Percentiles rank a stretch among this genome's conserved stretches.
Evolutionary conservation across 352 stramenopile genomes (phyloP).

Genomic region (Phytophthora sojae): DNA sequence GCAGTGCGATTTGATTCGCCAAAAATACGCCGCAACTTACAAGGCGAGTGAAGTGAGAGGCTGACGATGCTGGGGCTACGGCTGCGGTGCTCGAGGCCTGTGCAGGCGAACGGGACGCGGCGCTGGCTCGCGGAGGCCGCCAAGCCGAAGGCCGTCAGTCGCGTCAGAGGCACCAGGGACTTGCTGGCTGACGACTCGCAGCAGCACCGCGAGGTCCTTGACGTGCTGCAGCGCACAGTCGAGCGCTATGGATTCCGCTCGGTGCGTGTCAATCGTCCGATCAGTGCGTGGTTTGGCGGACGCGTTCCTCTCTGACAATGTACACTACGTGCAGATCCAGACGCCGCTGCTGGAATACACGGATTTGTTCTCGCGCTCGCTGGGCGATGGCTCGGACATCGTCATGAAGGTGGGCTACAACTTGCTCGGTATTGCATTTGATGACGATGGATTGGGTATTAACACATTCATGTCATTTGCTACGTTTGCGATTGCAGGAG

Average conservation of each 20-base stretch:
- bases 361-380: conserved; percentile 80
- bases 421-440: background rate
- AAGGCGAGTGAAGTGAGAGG: background rate
- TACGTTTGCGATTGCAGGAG: conserved; percentile 50
- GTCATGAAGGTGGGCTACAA: conserved; percentile 77
- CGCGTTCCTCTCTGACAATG: background rate
- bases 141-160: conserved; percentile 48
- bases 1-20: conserved; percentile 14
- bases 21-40: conserved; percentile 7
- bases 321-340: conserved; percentile 58
- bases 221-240: conserved; percentile 62
- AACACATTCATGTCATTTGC: background rate
- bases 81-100: background rate
- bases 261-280: conserved; percentile 34
- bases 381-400: conserved; percentile 88
- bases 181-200: conserved; percentile 70
- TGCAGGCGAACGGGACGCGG: conserved; percentile 11
- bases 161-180: conserved; percentile 82
- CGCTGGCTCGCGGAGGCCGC: conserved; percentile 32
- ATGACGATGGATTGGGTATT: background rate
- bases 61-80: conserved; percentile 16
- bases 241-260: conserved; percentile 81
- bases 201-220: conserved; percentile 69
- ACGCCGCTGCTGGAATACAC: conserved; percentile 90
- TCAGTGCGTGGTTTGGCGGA: background rate